Percentiles rank a stretch among this genome's conserved stretches.
phyloP scores from a whole-genome alignment of 139 green algal genomes.

The Chara braunii region DNA sequence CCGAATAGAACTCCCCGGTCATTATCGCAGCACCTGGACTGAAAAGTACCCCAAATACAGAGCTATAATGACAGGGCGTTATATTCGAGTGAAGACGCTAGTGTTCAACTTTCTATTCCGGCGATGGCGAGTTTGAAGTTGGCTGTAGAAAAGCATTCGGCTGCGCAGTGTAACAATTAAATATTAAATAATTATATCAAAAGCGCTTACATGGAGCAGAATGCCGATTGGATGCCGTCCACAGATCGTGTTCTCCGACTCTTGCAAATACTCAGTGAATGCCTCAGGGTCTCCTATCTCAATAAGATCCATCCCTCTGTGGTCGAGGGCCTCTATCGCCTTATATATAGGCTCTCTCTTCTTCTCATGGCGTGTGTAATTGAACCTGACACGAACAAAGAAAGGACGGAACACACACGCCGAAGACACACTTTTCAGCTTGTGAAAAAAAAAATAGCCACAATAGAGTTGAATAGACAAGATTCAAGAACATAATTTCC shows the following conservation, averaged over 20 bases:
- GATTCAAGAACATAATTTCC: too few species aligned
- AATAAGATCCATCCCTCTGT: conserved; percentile 74
- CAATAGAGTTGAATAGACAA: conserved; percentile 3
- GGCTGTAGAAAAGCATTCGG: too few species aligned
- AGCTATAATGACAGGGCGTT: too few species aligned
- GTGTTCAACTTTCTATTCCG: too few species aligned
- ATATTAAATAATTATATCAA: too few species aligned
- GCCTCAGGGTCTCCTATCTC: conserved; percentile 55
- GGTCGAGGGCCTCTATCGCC: conserved; percentile 77
- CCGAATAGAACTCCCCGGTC: too few species aligned
- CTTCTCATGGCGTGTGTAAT: conserved; percentile 57
- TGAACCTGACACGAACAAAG: conserved; percentile 44
- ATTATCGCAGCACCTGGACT: too few species aligned
- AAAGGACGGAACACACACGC: neutral
- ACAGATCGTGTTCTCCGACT: conserved; percentile 87
- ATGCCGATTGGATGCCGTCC: conserved; percentile 87
- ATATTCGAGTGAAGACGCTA: too few species aligned
- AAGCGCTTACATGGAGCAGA: conserved; percentile 66
- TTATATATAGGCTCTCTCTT: conserved; percentile 71
- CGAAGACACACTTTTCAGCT: neutral
- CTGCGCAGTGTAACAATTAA: too few species aligned
- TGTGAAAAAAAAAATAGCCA: neutral
- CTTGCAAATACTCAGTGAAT: conserved; percentile 61
- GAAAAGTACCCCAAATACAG: too few species aligned
- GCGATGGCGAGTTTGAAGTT: too few species aligned